phyloP scores from a whole-genome alignment of 176 grass and related monocot species.

The Carex myosuroides region DNA sequence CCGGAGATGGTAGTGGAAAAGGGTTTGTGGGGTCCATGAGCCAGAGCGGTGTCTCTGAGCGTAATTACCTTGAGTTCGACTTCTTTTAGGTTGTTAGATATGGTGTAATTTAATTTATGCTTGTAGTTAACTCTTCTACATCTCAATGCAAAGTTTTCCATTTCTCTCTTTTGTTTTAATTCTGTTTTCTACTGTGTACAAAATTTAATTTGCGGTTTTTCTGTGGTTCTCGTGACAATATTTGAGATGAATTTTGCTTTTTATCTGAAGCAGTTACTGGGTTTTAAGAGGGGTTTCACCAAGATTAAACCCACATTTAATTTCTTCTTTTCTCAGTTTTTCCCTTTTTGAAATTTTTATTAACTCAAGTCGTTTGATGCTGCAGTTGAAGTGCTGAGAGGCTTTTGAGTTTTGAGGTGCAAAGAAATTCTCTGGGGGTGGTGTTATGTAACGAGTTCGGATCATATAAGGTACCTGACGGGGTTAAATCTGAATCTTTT shows the following conservation, averaged over 20 bases:
- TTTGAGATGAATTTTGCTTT: neutral
- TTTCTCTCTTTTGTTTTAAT: neutral
- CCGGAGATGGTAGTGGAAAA: neutral
- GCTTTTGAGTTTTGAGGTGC: neutral
- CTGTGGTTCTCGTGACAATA: neutral
- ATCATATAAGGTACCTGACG: too few relatives aligned
- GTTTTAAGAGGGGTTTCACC: neutral
- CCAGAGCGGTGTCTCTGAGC: constrained; percentile 28
- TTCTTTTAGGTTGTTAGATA: constrained; percentile 46
- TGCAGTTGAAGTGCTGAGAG: neutral
- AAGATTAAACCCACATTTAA: neutral
- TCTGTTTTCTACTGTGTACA: neutral
- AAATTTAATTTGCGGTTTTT: neutral
- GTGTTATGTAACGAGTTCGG: neutral
- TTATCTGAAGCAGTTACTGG: neutral
- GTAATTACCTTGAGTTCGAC: constrained; percentile 70
- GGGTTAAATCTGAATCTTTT: too few relatives aligned
- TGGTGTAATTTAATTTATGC: neutral
- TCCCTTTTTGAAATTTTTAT: neutral
- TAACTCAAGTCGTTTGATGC: neutral
- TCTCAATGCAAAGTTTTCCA: neutral
- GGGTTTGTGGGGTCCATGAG: constrained; percentile 40
- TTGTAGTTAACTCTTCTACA: neutral
- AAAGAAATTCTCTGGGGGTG: neutral
- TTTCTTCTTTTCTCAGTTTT: neutral